These are phyloP conservation scores for Linum trigynum DNA, from an alignment of 345 rosid genomes.

Conservation along the genomic window DNA sequence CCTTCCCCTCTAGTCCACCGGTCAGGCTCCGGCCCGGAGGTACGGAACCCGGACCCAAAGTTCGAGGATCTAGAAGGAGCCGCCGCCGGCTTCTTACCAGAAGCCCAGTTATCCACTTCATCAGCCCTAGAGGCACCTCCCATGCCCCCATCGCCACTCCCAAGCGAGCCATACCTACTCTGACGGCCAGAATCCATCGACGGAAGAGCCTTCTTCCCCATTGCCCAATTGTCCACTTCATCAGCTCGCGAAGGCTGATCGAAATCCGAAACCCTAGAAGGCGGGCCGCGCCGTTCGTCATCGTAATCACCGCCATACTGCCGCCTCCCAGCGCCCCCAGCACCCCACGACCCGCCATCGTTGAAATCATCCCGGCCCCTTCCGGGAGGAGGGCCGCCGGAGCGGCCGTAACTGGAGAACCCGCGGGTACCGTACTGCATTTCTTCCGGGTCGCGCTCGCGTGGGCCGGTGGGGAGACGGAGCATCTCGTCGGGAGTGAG, in stretches of 20 bases:
- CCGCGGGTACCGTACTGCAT: conserved; percentile 79
- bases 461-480: conserved; percentile 89
- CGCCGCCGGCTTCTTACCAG: conserved; percentile 38
- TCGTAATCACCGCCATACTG: conserved; percentile 71
- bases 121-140: conserved; percentile 61
- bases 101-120: conserved; percentile 68
- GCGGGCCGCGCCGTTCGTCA: conserved; percentile 58
- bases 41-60: conserved; percentile 58
- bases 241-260: conserved; percentile 88
- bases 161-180: conserved; percentile 48
- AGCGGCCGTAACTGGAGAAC: conserved; percentile 43
- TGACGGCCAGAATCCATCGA: conserved; percentile 49
- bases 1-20: conserved; percentile 59
- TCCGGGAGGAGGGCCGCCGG: too few relatives aligned
- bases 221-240: conserved; percentile 84
- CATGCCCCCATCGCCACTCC: conserved; percentile 34
- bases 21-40: conserved; percentile 49
- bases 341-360: conserved; percentile 37
- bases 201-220: conserved; percentile 47
- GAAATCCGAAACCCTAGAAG: conserved; percentile 71
- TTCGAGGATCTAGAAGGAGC: conserved; percentile 42
- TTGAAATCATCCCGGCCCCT: conserved; percentile 51
- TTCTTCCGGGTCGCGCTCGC: conserved; percentile 80
- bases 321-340: conserved; percentile 46
- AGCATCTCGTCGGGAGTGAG: conserved; percentile 72